Evolutionary conservation across 2,329 filamentous ascomycete genomes (phyloP).

Genomic region (Diaporthe humulicola): DNA sequence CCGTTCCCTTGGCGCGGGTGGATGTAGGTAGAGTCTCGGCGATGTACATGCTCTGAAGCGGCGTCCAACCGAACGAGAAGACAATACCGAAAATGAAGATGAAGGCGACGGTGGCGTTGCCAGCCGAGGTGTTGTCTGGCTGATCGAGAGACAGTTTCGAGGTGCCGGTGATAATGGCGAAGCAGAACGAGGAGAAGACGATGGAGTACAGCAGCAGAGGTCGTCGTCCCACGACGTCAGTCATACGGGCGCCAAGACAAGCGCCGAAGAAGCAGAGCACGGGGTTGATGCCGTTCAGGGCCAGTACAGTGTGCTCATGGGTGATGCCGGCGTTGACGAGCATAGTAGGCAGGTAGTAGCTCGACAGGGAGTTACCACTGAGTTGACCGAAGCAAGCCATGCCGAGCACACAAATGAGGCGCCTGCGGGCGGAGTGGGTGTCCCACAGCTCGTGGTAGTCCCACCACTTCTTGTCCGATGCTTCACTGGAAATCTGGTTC

Average conservation of each 20-base stretch:
- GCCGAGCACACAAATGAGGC: conserved; percentile 64
- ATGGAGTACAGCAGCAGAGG: conserved; percentile 64
- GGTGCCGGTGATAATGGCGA: conserved; percentile 63
- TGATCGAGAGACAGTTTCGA: conserved; percentile 57
- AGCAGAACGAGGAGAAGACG: conserved; percentile 60
- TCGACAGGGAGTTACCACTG: conserved; percentile 61
- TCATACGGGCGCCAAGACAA: conserved; percentile 66
- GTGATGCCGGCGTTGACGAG: conserved; percentile 66
- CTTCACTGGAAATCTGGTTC: conserved; percentile 60
- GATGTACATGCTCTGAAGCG: conserved; percentile 63
- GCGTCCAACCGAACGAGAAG: conserved; percentile 65
- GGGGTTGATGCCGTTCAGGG: conserved; percentile 66
- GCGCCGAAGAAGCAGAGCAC: conserved; percentile 65
- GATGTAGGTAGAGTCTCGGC: conserved; percentile 60
- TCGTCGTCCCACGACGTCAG: conserved; percentile 70
- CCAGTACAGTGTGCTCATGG: conserved; percentile 59
- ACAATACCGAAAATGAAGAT: conserved; percentile 67
- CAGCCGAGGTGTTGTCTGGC: conserved; percentile 51
- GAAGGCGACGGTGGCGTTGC: conserved; percentile 62
- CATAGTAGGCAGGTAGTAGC: conserved; percentile 69
- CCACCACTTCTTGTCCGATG: conserved; percentile 68
- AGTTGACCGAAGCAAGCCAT: conserved; percentile 68
- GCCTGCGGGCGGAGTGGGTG: conserved; percentile 60
- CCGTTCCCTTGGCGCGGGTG: conserved; percentile 60
- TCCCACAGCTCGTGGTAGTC: conserved; percentile 68